phyloP scores from a whole-genome alignment of 805 yeast genomes.

The Candida adriatica region DNA sequence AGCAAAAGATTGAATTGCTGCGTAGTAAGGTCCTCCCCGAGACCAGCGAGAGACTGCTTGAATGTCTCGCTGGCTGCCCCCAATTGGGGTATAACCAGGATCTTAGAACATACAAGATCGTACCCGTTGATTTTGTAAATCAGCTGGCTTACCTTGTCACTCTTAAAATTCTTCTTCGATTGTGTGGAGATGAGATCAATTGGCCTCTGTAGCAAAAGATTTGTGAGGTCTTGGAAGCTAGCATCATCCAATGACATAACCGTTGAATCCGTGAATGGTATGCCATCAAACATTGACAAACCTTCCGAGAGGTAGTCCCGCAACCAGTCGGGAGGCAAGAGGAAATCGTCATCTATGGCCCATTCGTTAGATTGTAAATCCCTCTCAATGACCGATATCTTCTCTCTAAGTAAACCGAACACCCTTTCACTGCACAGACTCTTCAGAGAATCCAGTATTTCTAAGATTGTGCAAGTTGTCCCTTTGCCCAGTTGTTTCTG shows the following conservation, averaged over 20 bases:
- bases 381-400: constrained; percentile 20
- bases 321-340: constrained; percentile 82
- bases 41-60: constrained; percentile 26
- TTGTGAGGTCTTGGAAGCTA: constrained; percentile 31
- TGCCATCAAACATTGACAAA: constrained; percentile 37
- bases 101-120: constrained; percentile 50
- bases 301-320: constrained; percentile 56
- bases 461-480: constrained; percentile 19
- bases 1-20: constrained; percentile 43
- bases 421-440: constrained; percentile 32
- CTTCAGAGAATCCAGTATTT: constrained; percentile 28
- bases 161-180: constrained; percentile 21
- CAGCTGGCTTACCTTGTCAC: constrained; percentile 16
- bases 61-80: constrained; percentile 28
- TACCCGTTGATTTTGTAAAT: constrained; percentile 51
- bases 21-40: constrained; percentile 34
- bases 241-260: constrained; percentile 35
- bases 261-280: constrained; percentile 4
- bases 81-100: constrained; percentile 38
- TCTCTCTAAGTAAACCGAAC: constrained; percentile 32
- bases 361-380: constrained; percentile 23
- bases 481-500: constrained; percentile 19
- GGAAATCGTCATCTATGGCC: constrained; percentile 39
- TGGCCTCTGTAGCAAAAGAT: constrained; percentile 37
- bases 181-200: constrained; percentile 24